Percentiles rank a stretch among this genome's conserved stretches.
Conservation (phyloP, 768 basidiomycete species). For the Obba rivulosa region DNA sequence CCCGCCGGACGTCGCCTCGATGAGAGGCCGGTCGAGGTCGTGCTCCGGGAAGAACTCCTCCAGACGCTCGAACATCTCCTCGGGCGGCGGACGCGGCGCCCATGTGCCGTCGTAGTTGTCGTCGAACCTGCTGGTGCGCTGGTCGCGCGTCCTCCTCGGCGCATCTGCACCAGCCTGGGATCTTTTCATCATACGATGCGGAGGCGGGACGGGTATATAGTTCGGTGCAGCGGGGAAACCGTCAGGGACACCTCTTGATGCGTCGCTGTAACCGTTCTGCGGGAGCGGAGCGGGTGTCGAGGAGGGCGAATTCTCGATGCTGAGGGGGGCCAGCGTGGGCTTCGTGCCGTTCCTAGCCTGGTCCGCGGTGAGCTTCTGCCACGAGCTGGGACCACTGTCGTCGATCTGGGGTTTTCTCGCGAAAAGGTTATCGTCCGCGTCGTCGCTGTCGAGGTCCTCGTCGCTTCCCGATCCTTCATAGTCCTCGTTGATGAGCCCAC, state of each 20-base stretch:
- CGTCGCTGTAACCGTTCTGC: constrained; percentile 4
- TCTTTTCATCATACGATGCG: constrained; percentile 7
- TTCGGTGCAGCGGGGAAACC: constrained; percentile 14
- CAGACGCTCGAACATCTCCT: constrained; percentile 88
- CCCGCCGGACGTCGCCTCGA: constrained; percentile 78
- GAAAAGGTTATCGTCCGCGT: neutral
- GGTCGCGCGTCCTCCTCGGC: constrained; percentile 17
- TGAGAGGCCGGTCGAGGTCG: constrained; percentile 92
- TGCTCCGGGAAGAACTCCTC: constrained; percentile 96
- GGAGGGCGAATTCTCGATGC: constrained; percentile 19
- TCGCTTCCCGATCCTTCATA: constrained; percentile 48
- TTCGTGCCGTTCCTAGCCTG: constrained; percentile 8
- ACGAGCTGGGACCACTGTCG: too few relatives aligned
- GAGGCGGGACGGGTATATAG: constrained; percentile 17
- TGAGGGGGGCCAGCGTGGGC: constrained; percentile 20
- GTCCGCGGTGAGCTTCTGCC: constrained; percentile 1
- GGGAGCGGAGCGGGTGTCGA: constrained; percentile 5
- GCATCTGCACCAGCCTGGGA: constrained; percentile 1
- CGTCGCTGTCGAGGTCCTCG: constrained; percentile 25
- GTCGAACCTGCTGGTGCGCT: constrained; percentile 23
- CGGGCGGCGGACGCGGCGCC: constrained; percentile 87
- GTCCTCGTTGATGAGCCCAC: constrained; percentile 33
- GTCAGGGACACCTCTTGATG: constrained; percentile 8
- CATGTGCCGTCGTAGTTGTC: constrained; percentile 62
- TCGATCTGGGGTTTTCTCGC: too few relatives aligned